phyloP scores from a whole-genome alignment of 805 yeast genomes.

The Clavispora fructus region DNA sequence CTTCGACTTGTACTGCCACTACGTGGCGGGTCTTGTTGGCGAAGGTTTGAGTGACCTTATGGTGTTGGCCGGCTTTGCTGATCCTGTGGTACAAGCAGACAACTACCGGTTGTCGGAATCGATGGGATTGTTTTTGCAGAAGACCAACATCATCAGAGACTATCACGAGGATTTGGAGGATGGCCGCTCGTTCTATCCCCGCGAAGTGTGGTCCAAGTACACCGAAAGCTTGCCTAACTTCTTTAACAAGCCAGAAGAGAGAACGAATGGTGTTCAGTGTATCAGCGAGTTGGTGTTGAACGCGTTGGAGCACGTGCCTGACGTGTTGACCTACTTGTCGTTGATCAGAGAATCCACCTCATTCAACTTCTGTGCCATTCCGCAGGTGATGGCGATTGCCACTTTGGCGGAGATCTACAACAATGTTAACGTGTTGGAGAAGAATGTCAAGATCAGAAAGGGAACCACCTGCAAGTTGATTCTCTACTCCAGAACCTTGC shows the following conservation, averaged over 20 bases:
- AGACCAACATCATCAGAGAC: constrained; percentile 94
- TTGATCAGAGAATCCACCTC: constrained; percentile 73
- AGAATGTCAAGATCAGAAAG: constrained; percentile 82
- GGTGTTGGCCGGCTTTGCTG: constrained; percentile 69
- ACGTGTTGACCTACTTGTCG: constrained; percentile 70
- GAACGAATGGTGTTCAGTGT: constrained; percentile 65
- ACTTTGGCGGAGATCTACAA: constrained; percentile 81
- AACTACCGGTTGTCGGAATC: constrained; percentile 61
- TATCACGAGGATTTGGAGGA: constrained; percentile 87
- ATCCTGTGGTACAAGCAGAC: constrained; percentile 41
- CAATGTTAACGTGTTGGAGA: constrained; percentile 66
- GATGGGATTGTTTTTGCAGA: constrained; percentile 94
- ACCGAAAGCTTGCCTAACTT: constrained; percentile 61
- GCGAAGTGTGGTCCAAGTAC: constrained; percentile 85
- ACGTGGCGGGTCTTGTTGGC: constrained; percentile 97
- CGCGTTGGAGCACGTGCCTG: constrained; percentile 72
- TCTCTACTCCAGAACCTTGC: constrained; percentile 64
- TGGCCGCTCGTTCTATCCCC: constrained; percentile 94
- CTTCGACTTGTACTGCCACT: constrained; percentile 88
- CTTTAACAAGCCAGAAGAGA: constrained; percentile 35
- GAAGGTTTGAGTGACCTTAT: constrained; percentile 87
- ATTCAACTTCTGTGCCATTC: constrained; percentile 93
- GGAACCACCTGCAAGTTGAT: constrained; percentile 80
- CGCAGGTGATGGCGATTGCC: constrained; percentile 99
- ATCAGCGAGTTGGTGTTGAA: constrained; percentile 75